A percentile compares a stretch with the other conserved stretches of the same genome.
These are phyloP conservation scores for Calamus simplicifolius DNA, from an alignment of 176 grass and related monocot genomes.

Conservation along the genomic window DNA sequence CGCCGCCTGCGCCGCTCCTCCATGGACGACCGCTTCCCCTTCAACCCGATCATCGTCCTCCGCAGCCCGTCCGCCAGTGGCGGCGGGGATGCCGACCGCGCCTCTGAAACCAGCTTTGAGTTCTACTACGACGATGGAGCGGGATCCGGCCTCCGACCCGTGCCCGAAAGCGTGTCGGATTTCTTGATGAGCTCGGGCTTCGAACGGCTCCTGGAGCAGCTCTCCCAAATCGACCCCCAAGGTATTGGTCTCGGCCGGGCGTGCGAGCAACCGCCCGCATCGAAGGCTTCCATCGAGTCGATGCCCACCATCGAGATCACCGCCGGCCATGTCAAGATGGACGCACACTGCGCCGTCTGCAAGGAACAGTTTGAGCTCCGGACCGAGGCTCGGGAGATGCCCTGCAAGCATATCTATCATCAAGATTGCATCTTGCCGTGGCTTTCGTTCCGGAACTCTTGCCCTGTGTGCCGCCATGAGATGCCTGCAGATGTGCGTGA, in stretches of 20 bases:
- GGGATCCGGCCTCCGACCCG: conserved; percentile 48
- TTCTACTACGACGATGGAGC: conserved; percentile 72
- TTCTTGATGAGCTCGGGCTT: conserved; percentile 64
- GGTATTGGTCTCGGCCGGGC: conserved; percentile 20
- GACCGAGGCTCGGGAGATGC: conserved; percentile 21
- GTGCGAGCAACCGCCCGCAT: conserved; percentile 46
- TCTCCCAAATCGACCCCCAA: conserved; percentile 45
- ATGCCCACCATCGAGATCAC: conserved; percentile 22
- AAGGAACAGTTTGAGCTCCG: conserved; percentile 16
- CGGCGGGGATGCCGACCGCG: conserved; percentile 1
- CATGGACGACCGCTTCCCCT: conserved; percentile 36
- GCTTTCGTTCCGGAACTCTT: conserved; percentile 17
- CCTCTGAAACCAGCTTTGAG: conserved; percentile 30
- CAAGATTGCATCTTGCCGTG: conserved; percentile 24
- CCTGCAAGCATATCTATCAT: conserved; percentile 24
- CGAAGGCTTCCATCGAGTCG: conserved; percentile 64
- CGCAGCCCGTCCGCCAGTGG: conserved; percentile 24
- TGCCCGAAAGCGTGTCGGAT: conserved; percentile 57
- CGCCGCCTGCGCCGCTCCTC: conserved; percentile 27
- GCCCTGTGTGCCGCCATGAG: conserved; percentile 24
- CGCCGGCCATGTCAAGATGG: conserved; percentile 2
- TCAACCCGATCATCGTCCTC: conserved; percentile 82
- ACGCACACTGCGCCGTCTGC: conserved; percentile 12
- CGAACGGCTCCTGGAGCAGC: conserved; percentile 71
- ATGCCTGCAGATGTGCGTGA: conserved; percentile 12